phyloP scores from a whole-genome alignment of 306 rosid genomes.

The Acacia confusa region DNA sequence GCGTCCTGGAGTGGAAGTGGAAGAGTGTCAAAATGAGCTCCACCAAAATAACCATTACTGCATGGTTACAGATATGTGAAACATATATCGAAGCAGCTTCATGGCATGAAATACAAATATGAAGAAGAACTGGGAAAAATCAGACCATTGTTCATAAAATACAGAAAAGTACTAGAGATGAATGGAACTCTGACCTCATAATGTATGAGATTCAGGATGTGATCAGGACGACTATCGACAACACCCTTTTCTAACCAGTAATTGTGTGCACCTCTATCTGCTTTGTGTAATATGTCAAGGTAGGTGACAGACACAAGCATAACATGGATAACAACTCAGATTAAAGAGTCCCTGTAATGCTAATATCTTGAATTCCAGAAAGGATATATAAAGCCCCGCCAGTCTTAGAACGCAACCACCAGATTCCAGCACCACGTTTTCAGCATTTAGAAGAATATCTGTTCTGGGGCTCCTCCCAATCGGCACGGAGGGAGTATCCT shows the following conservation, averaged over 20 bases:
- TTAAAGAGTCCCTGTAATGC: not conserved
- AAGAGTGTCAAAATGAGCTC: slow-evolving; percentile 29
- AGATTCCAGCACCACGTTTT: slow-evolving; percentile 65
- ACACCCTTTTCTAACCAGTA: slow-evolving; percentile 82
- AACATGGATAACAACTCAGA: slow-evolving; percentile 9
- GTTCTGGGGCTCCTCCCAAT: slow-evolving; percentile 80
- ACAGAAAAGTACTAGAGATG: slow-evolving; percentile 1
- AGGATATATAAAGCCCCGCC: slow-evolving; percentile 98
- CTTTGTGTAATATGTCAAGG: slow-evolving; percentile 77
- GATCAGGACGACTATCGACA: slow-evolving; percentile 80
- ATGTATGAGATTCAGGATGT: slow-evolving; percentile 83
- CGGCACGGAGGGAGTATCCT: slow-evolving; percentile 62
- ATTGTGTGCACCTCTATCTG: slow-evolving; percentile 90
- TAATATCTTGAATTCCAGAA: slow-evolving; percentile 35
- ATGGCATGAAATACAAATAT: slow-evolving; percentile 11
- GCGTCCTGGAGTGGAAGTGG: slow-evolving; percentile 68
- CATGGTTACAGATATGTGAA: slow-evolving; percentile 1
- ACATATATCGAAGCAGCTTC: not conserved
- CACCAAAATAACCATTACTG: slow-evolving; percentile 8
- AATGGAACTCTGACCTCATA: slow-evolving; percentile 63
- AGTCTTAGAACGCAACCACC: slow-evolving; percentile 87
- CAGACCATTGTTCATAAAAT: not conserved
- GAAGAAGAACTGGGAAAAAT: not conserved
- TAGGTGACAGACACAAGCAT: slow-evolving; percentile 29
- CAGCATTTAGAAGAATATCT: slow-evolving; percentile 77